Base-by-base conservation (phyloP, 1,284 basidiomycete genomes). In the Wallemia ichthyophaga region DNA sequence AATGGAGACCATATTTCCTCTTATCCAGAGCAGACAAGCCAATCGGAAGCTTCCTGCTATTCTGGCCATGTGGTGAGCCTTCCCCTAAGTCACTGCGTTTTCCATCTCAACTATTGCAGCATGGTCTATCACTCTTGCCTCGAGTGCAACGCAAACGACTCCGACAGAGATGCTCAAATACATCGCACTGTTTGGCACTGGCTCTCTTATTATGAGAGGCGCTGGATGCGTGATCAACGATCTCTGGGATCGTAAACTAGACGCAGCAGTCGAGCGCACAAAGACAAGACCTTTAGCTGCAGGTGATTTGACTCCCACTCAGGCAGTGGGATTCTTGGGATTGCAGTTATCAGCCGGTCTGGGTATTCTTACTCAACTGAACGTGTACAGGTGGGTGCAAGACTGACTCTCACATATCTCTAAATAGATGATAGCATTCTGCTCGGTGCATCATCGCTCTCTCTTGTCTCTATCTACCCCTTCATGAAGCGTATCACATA, bases 141-240 rank as follows among this genome's bases (percentile, higher is more conserved):
- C 84, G 1, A 87, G 87, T 62, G 79, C 82, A 13, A 70, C 78
- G 5, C 73, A 81, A 27, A 74, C 77, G 2, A 76, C 75, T 0
- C 82, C 85, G 9, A 48, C 37, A 48, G 37, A 48, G n/a, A 48
- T 48, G 37, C 66, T 85, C 60, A 80, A 77, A 25, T 91, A 88
- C 66, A 73, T 86, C 33, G 72, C 76, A 25, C 73, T 98, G 0
- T 98, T 98, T 66, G 91, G 85, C 1, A 70, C 83, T 1, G 94
- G 94, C 0, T 88, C 94, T 0, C 66, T 95, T 54, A 76, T 98
- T 60, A 98, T 98, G 94, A 81, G 94, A 21, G 89, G 94, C 5
- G 94, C 94, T 3, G 94, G 94, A 2, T 99, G 94, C 69, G 96
- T 88, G 0, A 94, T 98, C 66, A 98, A 98, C 68, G 94, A 99